Evolutionary conservation across 257 asterid species (phyloP), one percentile per base, ranked within the genome.

Genomic region (Salvia rosmarinus): DNA sequence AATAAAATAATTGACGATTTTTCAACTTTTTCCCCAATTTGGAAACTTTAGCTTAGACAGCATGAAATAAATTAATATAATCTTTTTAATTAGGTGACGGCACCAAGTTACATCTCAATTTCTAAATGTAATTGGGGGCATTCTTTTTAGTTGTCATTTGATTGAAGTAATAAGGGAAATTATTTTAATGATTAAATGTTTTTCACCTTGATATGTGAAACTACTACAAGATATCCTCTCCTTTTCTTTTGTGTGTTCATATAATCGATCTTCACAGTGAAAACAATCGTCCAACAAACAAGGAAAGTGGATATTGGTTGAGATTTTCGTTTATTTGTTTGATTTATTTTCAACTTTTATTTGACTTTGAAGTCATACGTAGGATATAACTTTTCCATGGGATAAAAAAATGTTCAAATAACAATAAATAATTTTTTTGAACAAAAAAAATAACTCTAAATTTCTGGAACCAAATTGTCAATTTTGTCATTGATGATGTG

Each of bases 21-120:
- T 37, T 37, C 47, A 20, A 47, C 52, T 56, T 77, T 75, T 84
- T 67, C 73, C 80, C 75, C 55, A 64, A 79, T 68, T 79, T 56
- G 82, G 85, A 69, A 77, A 79, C 79, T 56, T 71, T 13, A 73
- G 50, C 3, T 76, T 25, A 35, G 55, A 68, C 56, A 56, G 9
- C 3, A 54, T 14, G 51, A 20, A 23, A 37, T 52, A 32, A 23
- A 37, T 51, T 59, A 37, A 46, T 43, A 76, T 68, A 47, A 68
- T 60, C 42, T 30, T 52, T 52, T 61, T 57, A 51, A 51, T 51
- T 28, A 47, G 43, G 70, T 35, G 69, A 75, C 57, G 37, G 35
- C 79, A 67, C 34, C 71, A 62, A 65, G 12, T 50, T 16, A 0
- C 63, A 23, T 52, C 71, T 56, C 55, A 49, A 62, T 58, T 72